These are phyloP conservation scores for Colletotrichum coccodes DNA, from an alignment of 2,329 filamentous ascomycete genomes.

Conservation along the genomic window DNA sequence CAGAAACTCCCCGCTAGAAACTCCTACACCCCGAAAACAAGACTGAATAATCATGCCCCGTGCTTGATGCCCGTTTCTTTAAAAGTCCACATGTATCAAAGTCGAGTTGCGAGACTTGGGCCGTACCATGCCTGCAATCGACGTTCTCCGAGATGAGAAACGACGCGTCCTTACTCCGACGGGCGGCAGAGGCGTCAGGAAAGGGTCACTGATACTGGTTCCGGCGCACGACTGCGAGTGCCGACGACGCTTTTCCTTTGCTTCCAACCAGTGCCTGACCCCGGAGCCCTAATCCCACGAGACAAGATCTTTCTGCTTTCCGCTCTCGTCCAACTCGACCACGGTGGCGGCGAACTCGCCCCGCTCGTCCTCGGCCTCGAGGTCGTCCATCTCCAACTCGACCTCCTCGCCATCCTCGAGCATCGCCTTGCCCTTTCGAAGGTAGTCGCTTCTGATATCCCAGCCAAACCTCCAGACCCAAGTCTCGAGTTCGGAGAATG, in stretches of 20 bases:
- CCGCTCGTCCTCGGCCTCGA: constrained; percentile 64
- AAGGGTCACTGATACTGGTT: background rate
- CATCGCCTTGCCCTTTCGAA: constrained; percentile 58
- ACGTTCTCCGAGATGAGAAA: constrained; percentile 27
- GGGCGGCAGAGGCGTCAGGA: constrained; percentile 12
- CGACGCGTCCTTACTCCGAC: constrained; percentile 19
- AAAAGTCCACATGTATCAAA: constrained; percentile 29
- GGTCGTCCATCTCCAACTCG: constrained; percentile 57
- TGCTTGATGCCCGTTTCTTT: background rate
- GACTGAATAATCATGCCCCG: background rate
- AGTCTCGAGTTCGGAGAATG: constrained; percentile 60
- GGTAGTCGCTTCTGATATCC: constrained; percentile 63
- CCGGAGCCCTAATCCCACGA: constrained; percentile 51
- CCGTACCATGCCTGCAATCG: constrained; percentile 18
- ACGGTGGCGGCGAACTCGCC: constrained; percentile 64
- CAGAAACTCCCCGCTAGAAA: constrained; percentile 2
- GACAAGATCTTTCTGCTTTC: constrained; percentile 61
- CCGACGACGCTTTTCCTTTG: constrained; percentile 22
- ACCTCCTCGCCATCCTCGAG: constrained; percentile 64
- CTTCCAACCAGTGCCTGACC: constrained; percentile 32
- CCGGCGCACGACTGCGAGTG: constrained; percentile 11
- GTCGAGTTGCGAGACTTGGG: constrained; percentile 23
- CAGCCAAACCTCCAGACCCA: constrained; percentile 61
- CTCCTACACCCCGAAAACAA: background rate
- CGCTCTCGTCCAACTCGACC: constrained; percentile 62